These are phyloP conservation scores for Diplogelasinospora grovesii DNA, from an alignment of 495 filamentous ascomycete genomes.

Conservation along the genomic window DNA sequence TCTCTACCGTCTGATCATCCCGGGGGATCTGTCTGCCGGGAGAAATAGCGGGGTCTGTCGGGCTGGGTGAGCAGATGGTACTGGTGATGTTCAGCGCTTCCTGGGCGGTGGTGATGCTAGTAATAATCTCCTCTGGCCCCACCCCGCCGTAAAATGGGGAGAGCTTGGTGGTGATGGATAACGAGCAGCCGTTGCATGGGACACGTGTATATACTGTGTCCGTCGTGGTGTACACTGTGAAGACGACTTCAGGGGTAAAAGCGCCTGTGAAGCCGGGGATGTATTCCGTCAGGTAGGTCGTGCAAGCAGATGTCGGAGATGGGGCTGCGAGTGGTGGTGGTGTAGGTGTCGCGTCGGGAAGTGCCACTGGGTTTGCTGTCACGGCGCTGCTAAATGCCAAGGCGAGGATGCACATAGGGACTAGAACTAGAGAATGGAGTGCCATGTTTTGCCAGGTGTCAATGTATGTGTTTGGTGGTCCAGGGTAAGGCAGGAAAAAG, in stretches of 20 bases:
- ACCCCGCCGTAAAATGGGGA: neutral
- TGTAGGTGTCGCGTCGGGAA: neutral
- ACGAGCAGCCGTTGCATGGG: neutral
- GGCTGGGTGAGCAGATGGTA: neutral
- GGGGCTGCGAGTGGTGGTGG: too few relatives aligned
- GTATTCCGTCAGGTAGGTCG: neutral
- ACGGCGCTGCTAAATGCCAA: too few relatives aligned
- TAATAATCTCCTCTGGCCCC: neutral
- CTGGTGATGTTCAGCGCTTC: neutral
- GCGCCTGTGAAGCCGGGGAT: neutral
- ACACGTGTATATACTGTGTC: neutral
- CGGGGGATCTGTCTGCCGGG: neutral
- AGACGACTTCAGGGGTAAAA: neutral
- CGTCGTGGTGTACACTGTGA: conserved; percentile 3
- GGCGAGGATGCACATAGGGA: too few relatives aligned
- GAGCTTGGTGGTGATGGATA: neutral
- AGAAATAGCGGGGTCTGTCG: neutral
- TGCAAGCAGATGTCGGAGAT: neutral
- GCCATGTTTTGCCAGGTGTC: too few relatives aligned
- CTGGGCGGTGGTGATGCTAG: neutral
- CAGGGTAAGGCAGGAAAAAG: neutral
- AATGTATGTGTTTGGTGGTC: too few relatives aligned
- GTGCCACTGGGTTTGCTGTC: too few relatives aligned
- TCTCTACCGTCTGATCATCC: neutral
- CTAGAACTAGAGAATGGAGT: too few relatives aligned